Evolutionary conservation across 1,284 basidiomycete species (phyloP), one percentile per base, ranked within the genome.

Genomic region (Peniophora sp.): DNA sequence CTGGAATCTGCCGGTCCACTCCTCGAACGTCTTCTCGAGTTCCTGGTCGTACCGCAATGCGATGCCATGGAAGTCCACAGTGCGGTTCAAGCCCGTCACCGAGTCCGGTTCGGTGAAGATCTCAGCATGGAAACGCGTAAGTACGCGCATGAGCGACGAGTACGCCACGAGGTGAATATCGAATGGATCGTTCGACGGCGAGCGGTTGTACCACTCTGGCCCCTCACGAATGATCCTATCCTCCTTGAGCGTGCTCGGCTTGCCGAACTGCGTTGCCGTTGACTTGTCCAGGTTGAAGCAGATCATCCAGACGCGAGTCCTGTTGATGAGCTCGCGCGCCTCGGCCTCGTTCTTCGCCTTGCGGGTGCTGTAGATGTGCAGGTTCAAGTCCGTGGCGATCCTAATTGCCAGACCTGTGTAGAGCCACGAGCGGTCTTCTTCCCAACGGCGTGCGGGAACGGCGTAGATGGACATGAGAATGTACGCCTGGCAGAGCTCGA

Each of bases 261-360:
- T 92, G 19, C 91, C 90, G 62, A 91, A 89, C 65, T 93, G 91
- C 16, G 89, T 89, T 11, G 89, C 82, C 2, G 83, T 87, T 27
- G 85, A 89, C 17, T 87, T 78, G 65, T 93, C 91, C 49, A 92
- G 60, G 62, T 89, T 89, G 68, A 86, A 92, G 65, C 90, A 92
- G 52, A 89, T 85, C 75, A 92, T 79, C 91, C 90, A 93, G 19
- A 88, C 82, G 16, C 91, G 73, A 39, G 80, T 81, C 52, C 85
- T 79, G 64, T 93, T 93, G 59, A 93, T 65, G 44, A 88, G 75
- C 67, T 94, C 91, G 16, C 90, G 76, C 62, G 89, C 87, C 55
- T 89, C 80, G 46, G 69, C 74, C 63, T 89, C 85, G 23, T 71
- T 77, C 55, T 66, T 66, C 16, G 84, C 76, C 59, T 82, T 82